Evolutionary conservation across 371 early-diverging fungal genomes (phyloP).

Genomic region (Mucor plumbeus): DNA sequence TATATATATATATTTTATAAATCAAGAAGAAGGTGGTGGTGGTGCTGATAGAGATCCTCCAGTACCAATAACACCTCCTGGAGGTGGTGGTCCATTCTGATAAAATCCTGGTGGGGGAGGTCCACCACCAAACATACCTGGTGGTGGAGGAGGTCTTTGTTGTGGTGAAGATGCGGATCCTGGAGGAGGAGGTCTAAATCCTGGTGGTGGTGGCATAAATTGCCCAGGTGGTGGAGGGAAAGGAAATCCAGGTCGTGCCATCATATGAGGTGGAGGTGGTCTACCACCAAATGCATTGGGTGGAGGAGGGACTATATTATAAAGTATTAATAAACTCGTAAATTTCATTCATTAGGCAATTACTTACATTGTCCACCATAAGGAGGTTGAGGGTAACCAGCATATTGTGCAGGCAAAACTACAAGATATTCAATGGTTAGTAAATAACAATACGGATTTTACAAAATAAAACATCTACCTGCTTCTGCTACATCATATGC

Average conservation of each 20-base stretch:
- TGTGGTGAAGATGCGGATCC: conserved; percentile 6
- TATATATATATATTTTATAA: neutral
- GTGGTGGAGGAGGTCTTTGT: conserved; percentile 28
- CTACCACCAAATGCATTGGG: conserved; percentile 21
- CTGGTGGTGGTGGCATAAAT: conserved; percentile 49
- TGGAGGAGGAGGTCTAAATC: conserved; percentile 35
- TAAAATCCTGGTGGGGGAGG: conserved; percentile 31
- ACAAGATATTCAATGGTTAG: neutral
- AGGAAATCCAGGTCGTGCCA: conserved; percentile 58
- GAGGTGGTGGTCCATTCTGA: conserved; percentile 19
- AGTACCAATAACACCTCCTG: conserved; percentile 4
- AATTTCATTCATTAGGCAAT: neutral
- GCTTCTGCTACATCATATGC: conserved; percentile 60
- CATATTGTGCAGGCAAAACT: conserved; percentile 58
- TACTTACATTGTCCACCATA: conserved; percentile 31
- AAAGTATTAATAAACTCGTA: neutral
- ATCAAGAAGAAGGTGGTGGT: conserved; percentile 24
- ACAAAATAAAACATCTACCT: conserved; percentile 29
- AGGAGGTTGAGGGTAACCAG: conserved; percentile 54
- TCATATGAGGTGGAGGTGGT: conserved; percentile 54
- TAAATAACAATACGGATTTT: neutral
- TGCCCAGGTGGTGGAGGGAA: conserved; percentile 57
- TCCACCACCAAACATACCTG: conserved; percentile 12
- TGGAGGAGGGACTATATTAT: conserved; percentile 33
- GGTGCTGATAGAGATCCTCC: conserved; percentile 5